phyloP scores from a whole-genome alignment of 306 rosid genomes.

The Astragalus membranaceus region DNA sequence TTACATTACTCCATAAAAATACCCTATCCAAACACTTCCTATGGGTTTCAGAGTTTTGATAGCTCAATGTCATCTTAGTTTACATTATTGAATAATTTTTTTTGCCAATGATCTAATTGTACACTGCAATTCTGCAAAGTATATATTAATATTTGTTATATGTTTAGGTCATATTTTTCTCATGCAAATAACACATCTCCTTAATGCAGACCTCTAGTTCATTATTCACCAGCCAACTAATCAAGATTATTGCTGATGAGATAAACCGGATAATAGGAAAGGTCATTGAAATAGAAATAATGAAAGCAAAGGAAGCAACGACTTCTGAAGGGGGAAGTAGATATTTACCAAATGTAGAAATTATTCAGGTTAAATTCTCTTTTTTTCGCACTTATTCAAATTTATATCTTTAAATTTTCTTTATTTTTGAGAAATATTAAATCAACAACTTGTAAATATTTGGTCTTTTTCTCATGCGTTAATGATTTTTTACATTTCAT shows the following conservation, averaged over 20 bases:
- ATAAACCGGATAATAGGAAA: not conserved
- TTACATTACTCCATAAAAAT: too few species aligned
- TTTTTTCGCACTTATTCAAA: too few species aligned
- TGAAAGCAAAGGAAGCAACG: not conserved
- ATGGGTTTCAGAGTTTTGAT: too few species aligned
- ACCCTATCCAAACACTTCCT: too few species aligned
- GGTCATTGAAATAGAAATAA: not conserved
- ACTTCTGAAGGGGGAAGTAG: not conserved
- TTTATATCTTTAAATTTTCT: too few species aligned
- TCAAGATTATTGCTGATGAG: not conserved
- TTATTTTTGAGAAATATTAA: too few species aligned
- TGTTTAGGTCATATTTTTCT: not conserved
- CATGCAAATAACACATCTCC: not conserved
- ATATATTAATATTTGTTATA: not conserved
- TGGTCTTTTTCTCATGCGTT: too few species aligned
- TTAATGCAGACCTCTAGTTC: constrained; percentile 4
- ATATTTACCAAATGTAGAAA: not conserved
- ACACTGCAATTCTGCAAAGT: not conserved
- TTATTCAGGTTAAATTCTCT: constrained; percentile 8
- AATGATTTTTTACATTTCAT: too few species aligned
- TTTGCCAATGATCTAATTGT: not conserved
- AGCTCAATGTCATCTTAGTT: too few species aligned
- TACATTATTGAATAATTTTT: not conserved
- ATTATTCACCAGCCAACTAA: not conserved
- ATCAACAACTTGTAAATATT: too few species aligned